Evolutionary conservation across 108 stramenopile genomes (phyloP), one percentile per base, ranked within the genome.

Genomic region (Cyclotella sp.): DNA sequence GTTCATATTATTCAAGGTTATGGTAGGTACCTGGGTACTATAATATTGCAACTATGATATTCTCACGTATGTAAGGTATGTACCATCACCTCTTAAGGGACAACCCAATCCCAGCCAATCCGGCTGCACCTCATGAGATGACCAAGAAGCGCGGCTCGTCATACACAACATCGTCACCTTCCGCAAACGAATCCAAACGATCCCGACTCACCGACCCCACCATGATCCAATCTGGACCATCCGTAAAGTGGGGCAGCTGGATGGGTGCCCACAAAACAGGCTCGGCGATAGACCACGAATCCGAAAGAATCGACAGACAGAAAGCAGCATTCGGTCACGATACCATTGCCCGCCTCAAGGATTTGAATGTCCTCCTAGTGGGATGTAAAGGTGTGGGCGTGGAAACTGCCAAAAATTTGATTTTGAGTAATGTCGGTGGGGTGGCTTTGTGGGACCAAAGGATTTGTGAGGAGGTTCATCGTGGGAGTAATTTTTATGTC

Each of bases 301-400:
- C 83, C 42, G 86, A 87, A 54, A 79, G 86, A 8, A 77, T 87
- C 63, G 86, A 87, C 71, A 83, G 86, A 49, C 86, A 87, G 60
- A 81, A 75, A 49, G 86, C 86, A 0, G 86, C 86, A 0, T 87
- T 84, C 34, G 86, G 86, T 6, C 75, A 68, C 22, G 86, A 87
- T 39, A 82, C 76, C 61, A 72, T 87, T 10, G 79, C 83, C 26
- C 86, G 83, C 15, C 63, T 87, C 68, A 87, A 87, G 55, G 79
- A 85, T 29, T 79, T 91, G 44, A 77, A 88, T 27, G 93, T 96
- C 2, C 80, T 92, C 24, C 78, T 94, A 26, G 84, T 87, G 18
- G 93, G 95, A 14, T 46, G 84, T 28, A 72, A 76, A 21, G 95
- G 95, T 6, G 85, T 92, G 9, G 95, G 93, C 14, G 91, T 83